A percentile compares a stretch with the other conserved stretches of the same genome.
Evolutionary conservation across 2,329 filamentous ascomycete genomes (phyloP).

Genomic region (Apiospora koreana): DNA sequence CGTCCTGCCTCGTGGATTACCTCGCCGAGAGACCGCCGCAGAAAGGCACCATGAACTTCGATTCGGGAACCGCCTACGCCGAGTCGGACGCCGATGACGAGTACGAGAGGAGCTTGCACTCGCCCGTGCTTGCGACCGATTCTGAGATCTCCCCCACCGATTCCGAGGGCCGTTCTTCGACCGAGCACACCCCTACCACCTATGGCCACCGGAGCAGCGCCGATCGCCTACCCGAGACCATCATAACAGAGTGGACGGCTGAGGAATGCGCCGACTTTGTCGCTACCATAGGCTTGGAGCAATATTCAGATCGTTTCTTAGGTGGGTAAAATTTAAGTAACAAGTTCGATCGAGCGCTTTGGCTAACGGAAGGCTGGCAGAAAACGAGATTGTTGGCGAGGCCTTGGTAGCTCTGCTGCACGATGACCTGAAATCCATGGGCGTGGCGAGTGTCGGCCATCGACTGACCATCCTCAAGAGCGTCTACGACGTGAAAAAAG

Average conservation of each 20-base stretch:
- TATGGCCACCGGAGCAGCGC: conserved; percentile 67
- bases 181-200: conserved; percentile 78
- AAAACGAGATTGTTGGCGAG: conserved; percentile 93
- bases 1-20: neutral
- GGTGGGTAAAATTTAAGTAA: conserved; percentile 56
- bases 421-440: conserved; percentile 94
- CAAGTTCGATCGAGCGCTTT: neutral
- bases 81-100: conserved; percentile 83
- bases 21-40: neutral
- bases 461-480: conserved; percentile 92
- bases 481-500: conserved; percentile 94
- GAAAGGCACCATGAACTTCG: conserved; percentile 57
- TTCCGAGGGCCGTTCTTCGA: conserved; percentile 67
- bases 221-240: conserved; percentile 70
- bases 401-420: conserved; percentile 86
- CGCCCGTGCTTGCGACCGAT: conserved; percentile 64
- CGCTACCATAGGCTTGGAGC: conserved; percentile 72
- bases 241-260: conserved; percentile 78
- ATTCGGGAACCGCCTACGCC: conserved; percentile 69
- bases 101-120: conserved; percentile 73
- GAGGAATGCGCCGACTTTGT: conserved; percentile 93
- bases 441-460: conserved; percentile 89
- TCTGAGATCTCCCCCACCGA: conserved; percentile 71
- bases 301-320: conserved; percentile 82
- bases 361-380: conserved; percentile 43